Evolutionary conservation across 1,284 basidiomycete genomes (phyloP), one percentile per base, ranked within the genome.

Genomic region (Ustilago cynodontis): DNA sequence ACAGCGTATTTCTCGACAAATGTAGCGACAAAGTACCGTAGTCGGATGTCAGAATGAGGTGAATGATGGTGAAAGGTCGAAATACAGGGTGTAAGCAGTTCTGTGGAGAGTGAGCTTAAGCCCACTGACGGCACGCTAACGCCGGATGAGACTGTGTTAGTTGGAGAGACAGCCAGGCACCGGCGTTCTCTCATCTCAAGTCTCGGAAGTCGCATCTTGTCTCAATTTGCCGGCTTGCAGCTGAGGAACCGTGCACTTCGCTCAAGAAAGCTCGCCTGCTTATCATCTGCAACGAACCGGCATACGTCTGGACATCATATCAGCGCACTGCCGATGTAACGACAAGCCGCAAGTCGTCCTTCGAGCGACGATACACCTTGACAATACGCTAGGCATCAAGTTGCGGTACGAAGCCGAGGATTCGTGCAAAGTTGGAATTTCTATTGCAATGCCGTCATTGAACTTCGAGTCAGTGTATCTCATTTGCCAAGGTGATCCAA

Each of bases 121-220:
- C 47, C 47, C 47, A 49, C 47, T 49, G 47, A 49, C 47, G n/a
- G 24, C 47, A 49, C 47, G 47, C 47, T 49, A 49, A 26, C 47
- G 47, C 47, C 47, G 47, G 24, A 26, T 28, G 35, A 37, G 53
- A 33, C 55, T 22, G 13, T 20, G 43, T 20, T n/a, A n/a, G n/a
- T n/a, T n/a, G n/a, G 43, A 45, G 43, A 49, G 24, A 10, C 1
- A 28, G 9, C 28, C 14, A 28, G 51, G 14, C 51, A 52, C 29
- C n/a, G 33, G 28, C 51, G 29, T 13, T 51, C 28, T 51, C 14
- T 33, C 31, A 11, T 33, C 31, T 33, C 31, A 11, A 22, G 26
- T 35, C 51, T 52, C 31, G 51, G 29, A 52, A 52, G 51, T n/a
- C 51, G 51, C 51, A n/a, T n/a, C 51, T 35, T 26, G 4, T 26